A percentile compares a stretch with the other conserved stretches of the same genome.
Evolutionary conservation across 2,329 filamentous ascomycete species (phyloP).

Genomic region (Phialocephala subalpina): DNA sequence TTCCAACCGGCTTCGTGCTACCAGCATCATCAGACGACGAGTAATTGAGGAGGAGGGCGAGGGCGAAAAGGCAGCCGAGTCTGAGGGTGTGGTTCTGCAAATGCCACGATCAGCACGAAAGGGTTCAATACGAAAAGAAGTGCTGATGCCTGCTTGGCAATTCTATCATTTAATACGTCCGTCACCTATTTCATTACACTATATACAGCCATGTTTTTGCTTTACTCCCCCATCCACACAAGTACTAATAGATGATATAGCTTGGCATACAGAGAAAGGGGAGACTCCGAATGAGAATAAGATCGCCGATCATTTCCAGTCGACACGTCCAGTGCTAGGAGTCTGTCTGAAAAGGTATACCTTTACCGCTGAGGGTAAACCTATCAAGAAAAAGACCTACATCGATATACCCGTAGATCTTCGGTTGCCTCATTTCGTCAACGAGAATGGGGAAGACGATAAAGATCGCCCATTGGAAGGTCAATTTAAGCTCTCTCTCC

Average conservation of each 20-base stretch:
- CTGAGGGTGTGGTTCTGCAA: constrained; percentile 48
- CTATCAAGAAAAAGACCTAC: constrained; percentile 78
- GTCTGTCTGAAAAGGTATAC: constrained; percentile 93
- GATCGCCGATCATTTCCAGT: constrained; percentile 78
- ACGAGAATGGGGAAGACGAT: constrained; percentile 71
- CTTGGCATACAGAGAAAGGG: constrained; percentile 82
- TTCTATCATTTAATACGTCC: constrained; percentile 92
- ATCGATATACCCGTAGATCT: constrained; percentile 93
- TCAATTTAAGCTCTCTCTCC: constrained; percentile 93
- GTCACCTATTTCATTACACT: constrained; percentile 47
- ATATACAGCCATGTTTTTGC: constrained; percentile 32
- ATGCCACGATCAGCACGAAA: constrained; percentile 40
- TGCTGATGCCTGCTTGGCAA: constrained; percentile 96
- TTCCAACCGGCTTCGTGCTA: constrained; percentile 44
- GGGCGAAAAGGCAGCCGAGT: constrained; percentile 44
- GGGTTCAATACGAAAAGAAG: constrained; percentile 70
- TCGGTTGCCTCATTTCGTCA: constrained; percentile 87
- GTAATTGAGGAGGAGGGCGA: constrained; percentile 17
- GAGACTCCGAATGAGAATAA: constrained; percentile 61
- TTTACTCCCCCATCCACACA: constrained; percentile 13
- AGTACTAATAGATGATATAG: constrained; percentile 56
- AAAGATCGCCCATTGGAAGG: constrained; percentile 72
- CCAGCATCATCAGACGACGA: constrained; percentile 63
- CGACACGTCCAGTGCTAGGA: constrained; percentile 83
- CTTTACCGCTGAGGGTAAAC: constrained; percentile 72